Conservation (phyloP, 192 early-diverging fungal genomes). For the Funneliformis mosseae region DNA sequence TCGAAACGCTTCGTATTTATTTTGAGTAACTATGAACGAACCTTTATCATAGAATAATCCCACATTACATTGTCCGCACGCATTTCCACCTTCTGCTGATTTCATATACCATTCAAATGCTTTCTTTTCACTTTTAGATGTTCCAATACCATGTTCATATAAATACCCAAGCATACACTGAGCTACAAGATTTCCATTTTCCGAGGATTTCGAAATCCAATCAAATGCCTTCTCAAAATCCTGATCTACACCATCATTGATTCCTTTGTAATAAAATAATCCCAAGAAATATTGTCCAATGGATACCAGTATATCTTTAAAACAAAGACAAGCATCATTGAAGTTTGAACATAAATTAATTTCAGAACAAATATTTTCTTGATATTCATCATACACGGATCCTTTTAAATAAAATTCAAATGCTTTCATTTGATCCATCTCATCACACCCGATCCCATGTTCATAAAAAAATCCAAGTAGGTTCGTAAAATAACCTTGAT, state of each 20-base stretch:
- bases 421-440: neutral
- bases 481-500: neutral
- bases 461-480: neutral
- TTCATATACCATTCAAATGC: conserved; percentile 22
- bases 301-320: neutral
- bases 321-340: neutral
- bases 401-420: conserved; percentile 3
- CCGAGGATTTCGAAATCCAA: conserved; percentile 10
- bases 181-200: conserved; percentile 1
- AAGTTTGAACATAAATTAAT: neutral
- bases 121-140: neutral
- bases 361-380: neutral
- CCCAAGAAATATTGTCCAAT: neutral
- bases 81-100: conserved; percentile 11
- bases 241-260: neutral
- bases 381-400: neutral
- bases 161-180: conserved; percentile 20
- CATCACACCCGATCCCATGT: neutral
- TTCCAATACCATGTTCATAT: conserved; percentile 1
- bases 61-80: conserved; percentile 1
- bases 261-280: neutral
- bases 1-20: conserved; percentile 37
- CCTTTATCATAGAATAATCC: conserved; percentile 16
- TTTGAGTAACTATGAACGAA: neutral
- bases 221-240: conserved; percentile 9